phyloP scores from a whole-genome alignment of 2,329 filamentous ascomycete genomes.

The Ophiocordyceps camponoti-saundersi region DNA sequence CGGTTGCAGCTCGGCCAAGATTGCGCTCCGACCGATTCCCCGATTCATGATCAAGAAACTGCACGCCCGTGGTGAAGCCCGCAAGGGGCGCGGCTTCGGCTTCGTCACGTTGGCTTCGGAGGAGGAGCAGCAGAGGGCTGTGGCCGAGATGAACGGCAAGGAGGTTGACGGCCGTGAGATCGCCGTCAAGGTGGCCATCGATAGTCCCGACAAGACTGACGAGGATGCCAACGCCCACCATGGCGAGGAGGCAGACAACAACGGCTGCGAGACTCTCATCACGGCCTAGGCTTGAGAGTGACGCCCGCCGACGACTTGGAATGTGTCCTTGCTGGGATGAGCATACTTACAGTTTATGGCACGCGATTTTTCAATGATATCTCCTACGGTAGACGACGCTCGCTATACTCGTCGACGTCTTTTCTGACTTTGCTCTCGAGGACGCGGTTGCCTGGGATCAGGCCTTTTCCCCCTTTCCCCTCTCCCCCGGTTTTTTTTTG shows the following conservation, averaged over 20 bases:
- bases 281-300: constrained; percentile 13
- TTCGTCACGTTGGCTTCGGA: constrained; percentile 94
- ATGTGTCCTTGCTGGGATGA: constrained; percentile 11
- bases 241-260: constrained; percentile 24
- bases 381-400: constrained; percentile 19
- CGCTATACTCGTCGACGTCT: constrained; percentile 5
- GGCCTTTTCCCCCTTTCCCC: too few relatives aligned
- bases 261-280: constrained; percentile 17
- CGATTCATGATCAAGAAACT: constrained; percentile 99
- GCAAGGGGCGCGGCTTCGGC: constrained; percentile 97
- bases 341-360: constrained; percentile 19
- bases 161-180: constrained; percentile 98
- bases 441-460: too few relatives aligned
- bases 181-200: constrained; percentile 98
- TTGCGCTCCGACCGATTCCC: constrained; percentile 92
- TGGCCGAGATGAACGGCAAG: constrained; percentile 97
- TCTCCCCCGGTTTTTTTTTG: too few relatives aligned
- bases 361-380: constrained; percentile 21
- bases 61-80: constrained; percentile 89
- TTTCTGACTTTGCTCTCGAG: not conserved
- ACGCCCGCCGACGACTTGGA: constrained; percentile 6
- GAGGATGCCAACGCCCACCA: constrained; percentile 58
- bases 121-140: constrained; percentile 94
- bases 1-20: constrained; percentile 89
- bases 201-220: constrained; percentile 90